A percentile compares a stretch with the other conserved stretches of the same genome.
phyloP scores from a whole-genome alignment of 2,329 filamentous ascomycete genomes.

The Fusarium sp. region DNA sequence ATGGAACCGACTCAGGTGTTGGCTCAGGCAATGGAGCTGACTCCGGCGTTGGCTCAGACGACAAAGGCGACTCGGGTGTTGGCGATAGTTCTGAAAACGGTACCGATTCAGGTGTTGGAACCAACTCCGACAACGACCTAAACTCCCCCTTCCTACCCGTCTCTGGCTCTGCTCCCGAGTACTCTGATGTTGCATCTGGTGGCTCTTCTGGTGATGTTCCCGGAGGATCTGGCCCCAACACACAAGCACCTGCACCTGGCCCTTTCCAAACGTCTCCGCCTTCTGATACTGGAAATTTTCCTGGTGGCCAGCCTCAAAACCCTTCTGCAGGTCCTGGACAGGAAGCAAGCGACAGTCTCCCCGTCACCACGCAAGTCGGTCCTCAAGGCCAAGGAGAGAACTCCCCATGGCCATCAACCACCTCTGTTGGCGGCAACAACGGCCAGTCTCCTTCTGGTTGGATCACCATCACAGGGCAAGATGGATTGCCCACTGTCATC shows the following conservation, averaged over 20 bases:
- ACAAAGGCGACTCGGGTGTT: not conserved
- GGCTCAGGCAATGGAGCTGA: conserved; percentile 15
- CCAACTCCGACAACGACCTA: conserved; percentile 23
- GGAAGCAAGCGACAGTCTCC: conserved; percentile 38
- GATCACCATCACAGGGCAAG: conserved; percentile 34
- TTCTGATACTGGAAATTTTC: conserved; percentile 25
- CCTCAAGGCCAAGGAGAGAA: conserved; percentile 33
- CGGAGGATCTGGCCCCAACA: conserved; percentile 27
- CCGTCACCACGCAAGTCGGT: conserved; percentile 35
- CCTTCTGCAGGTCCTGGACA: conserved; percentile 32
- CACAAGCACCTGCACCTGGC: conserved; percentile 28
- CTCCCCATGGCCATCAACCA: conserved; percentile 33
- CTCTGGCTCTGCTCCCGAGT: conserved; percentile 41
- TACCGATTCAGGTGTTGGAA: conserved; percentile 15
- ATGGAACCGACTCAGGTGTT: conserved; percentile 24
- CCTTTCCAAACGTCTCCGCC: conserved; percentile 33
- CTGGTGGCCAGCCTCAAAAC: conserved; percentile 22
- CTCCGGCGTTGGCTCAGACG: conserved; percentile 3
- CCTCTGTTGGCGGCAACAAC: conserved; percentile 21
- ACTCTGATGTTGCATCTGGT: conserved; percentile 35
- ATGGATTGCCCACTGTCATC: conserved; percentile 46
- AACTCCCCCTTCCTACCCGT: conserved; percentile 20
- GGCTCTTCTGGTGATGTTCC: conserved; percentile 37
- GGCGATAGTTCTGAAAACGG: not conserved
- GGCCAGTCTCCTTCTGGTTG: conserved; percentile 28